These are phyloP conservation scores for Diplodia scrobiculata DNA, from an alignment of 2,329 filamentous ascomycete species.

Conservation along the genomic window DNA sequence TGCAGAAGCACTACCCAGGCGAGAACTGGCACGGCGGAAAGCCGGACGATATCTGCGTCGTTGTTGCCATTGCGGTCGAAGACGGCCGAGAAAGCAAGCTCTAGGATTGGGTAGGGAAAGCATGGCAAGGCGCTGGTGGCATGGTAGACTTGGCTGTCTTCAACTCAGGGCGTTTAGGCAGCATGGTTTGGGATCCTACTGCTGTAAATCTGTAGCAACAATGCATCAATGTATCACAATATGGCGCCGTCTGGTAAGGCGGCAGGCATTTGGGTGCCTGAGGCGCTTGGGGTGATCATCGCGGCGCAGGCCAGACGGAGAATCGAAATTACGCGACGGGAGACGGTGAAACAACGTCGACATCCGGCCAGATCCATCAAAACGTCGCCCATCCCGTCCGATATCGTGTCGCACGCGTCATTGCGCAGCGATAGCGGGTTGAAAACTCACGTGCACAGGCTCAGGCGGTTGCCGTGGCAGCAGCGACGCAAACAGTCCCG, in stretches of 20 bases:
- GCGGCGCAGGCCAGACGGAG: conserved; percentile 17
- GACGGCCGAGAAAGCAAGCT: conserved; percentile 22
- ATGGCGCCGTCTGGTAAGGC: not conserved
- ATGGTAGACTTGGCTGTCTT: conserved; percentile 7
- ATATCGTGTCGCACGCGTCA: not conserved
- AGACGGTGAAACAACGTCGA: conserved; percentile 2
- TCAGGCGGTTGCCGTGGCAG: conserved; percentile 26
- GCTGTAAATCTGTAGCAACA: conserved; percentile 10
- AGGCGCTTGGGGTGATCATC: conserved; percentile 20
- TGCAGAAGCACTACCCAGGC: conserved; percentile 80
- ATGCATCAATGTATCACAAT: not conserved
- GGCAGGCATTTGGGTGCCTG: not conserved
- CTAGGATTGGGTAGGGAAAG: not conserved
- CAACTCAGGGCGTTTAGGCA: conserved; percentile 6
- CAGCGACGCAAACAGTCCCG: not conserved
- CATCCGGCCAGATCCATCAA: conserved; percentile 18
- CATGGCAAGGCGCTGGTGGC: conserved; percentile 20
- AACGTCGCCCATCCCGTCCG: not conserved
- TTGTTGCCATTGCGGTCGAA: conserved; percentile 61
- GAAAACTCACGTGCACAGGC: conserved; percentile 11
- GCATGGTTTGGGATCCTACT: not conserved
- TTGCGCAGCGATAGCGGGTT: conserved; percentile 15
- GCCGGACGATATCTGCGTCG: conserved; percentile 89
- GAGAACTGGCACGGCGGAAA: conserved; percentile 92
- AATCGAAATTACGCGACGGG: conserved; percentile 6